Evolutionary conservation across 2,329 filamentous ascomycete species (phyloP).

Genomic region (Diplodia corticola): DNA sequence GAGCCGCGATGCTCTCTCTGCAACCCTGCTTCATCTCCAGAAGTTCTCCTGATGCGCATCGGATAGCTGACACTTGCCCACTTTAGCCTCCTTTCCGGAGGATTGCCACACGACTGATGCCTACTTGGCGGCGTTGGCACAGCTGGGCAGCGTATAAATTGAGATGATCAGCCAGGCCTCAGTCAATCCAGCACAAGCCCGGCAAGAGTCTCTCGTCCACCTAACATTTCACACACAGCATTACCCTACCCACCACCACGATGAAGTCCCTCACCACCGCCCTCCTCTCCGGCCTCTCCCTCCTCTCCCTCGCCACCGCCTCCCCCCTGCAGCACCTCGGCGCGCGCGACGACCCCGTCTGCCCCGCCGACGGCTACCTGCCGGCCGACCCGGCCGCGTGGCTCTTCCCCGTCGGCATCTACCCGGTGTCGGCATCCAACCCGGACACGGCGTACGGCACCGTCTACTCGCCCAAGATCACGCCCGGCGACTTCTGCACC

Average conservation of each 20-base stretch:
- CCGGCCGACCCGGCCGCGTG: slow-evolving; percentile 18
- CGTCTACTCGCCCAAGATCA: slow-evolving; percentile 26
- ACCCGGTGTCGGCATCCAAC: slow-evolving; percentile 24
- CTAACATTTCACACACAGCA: neutral
- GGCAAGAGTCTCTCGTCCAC: neutral
- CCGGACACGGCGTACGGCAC: slow-evolving; percentile 26
- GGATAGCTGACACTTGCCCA: neutral
- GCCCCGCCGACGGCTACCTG: slow-evolving; percentile 25
- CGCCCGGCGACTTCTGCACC: slow-evolving; percentile 26
- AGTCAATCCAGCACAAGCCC: neutral
- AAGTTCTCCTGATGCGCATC: neutral
- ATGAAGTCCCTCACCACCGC: slow-evolving; percentile 44
- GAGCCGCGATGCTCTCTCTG: neutral
- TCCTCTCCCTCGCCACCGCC: slow-evolving; percentile 20
- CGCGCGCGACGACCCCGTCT: slow-evolving; percentile 19
- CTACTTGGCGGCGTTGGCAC: neutral
- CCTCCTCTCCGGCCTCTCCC: slow-evolving; percentile 6
- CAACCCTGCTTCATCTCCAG: neutral
- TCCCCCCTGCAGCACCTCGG: slow-evolving; percentile 19
- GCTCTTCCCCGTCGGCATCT: slow-evolving; percentile 25
- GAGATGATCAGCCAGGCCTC: neutral
- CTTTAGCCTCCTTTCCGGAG: neutral
- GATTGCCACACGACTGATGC: neutral
- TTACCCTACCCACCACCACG: slow-evolving; percentile 19
- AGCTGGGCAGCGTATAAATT: neutral